Conservation (phyloP, 768 basidiomycete genomes). For the Pleurotus tuber-regium region DNA sequence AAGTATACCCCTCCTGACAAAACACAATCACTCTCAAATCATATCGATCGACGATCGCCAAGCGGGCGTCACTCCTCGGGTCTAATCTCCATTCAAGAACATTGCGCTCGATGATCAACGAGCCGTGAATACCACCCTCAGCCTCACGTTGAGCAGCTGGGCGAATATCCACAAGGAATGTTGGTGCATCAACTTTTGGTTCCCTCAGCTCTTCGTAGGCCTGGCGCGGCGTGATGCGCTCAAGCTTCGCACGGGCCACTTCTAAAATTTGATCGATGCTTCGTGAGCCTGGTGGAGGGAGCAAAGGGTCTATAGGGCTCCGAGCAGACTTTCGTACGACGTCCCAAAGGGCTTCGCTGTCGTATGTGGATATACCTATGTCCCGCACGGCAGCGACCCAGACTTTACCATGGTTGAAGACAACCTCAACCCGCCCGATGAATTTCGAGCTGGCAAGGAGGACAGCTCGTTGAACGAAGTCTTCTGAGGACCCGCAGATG, state of each 20-base stretch:
- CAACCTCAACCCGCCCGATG: conserved; percentile 51
- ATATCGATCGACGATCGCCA: conserved; percentile 71
- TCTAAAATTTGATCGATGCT: conserved; percentile 56
- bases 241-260: conserved; percentile 58
- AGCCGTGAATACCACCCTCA: conserved; percentile 61
- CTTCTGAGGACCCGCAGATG: conserved; percentile 53
- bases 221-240: conserved; percentile 58
- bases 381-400: conserved; percentile 53
- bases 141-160: conserved; percentile 55
- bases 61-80: conserved; percentile 55
- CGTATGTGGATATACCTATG: conserved; percentile 53
- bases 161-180: conserved; percentile 77
- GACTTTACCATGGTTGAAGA: conserved; percentile 27
- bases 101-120: conserved; percentile 74
- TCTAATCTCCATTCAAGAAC: conserved; percentile 81
- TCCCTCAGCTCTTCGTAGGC: conserved; percentile 61
- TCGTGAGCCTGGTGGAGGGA: conserved; percentile 63
- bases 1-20: conserved; percentile 72
- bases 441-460: conserved; percentile 69
- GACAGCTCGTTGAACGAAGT: conserved; percentile 63
- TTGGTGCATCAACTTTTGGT: conserved; percentile 52
- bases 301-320: conserved; percentile 56
- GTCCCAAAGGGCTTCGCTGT: conserved; percentile 68
- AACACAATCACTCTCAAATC: conserved; percentile 74
- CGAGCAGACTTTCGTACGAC: conserved; percentile 55